A percentile compares a stretch with the other conserved stretches of the same genome.
Conservation (phyloP, 2,329 filamentous ascomycete genomes). For the Dactylella cylindrospora region DNA sequence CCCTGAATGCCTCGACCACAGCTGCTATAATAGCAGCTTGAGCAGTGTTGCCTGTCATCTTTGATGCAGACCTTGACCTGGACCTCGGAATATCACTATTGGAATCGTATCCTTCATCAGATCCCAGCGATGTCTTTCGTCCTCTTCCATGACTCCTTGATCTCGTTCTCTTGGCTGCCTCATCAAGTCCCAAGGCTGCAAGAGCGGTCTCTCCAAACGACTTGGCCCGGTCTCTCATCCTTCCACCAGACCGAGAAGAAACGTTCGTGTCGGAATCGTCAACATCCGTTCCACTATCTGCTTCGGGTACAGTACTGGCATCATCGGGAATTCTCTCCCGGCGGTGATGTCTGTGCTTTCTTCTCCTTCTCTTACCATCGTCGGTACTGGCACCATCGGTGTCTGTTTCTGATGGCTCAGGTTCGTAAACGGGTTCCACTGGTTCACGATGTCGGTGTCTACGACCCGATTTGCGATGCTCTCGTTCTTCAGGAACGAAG, state of each 20-base stretch:
- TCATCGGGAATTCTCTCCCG: slow-evolving; percentile 27
- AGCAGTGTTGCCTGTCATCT: slow-evolving; percentile 18
- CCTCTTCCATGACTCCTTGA: slow-evolving; percentile 21
- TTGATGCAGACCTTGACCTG: slow-evolving; percentile 19
- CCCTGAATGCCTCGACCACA: slow-evolving; percentile 34
- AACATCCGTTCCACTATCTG: slow-evolving; percentile 14
- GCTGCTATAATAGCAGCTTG: slow-evolving; percentile 38
- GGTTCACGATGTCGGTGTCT: slow-evolving; percentile 23
- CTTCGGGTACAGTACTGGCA: slow-evolving; percentile 12
- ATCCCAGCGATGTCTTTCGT: slow-evolving; percentile 9
- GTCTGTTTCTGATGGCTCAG: slow-evolving; percentile 13
- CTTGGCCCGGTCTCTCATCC: slow-evolving; percentile 27
- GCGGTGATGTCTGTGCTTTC: slow-evolving; percentile 19
- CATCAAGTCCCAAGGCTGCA: slow-evolving; percentile 25
- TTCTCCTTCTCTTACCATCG: slow-evolving; percentile 22
- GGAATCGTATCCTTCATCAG: slow-evolving; percentile 40
- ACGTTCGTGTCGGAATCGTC: slow-evolving; percentile 8
- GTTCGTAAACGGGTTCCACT: slow-evolving; percentile 11
- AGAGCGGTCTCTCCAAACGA: slow-evolving; percentile 31
- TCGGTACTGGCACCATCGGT: slow-evolving; percentile 20
- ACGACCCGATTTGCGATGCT: slow-evolving; percentile 21
- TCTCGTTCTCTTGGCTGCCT: slow-evolving; percentile 19
- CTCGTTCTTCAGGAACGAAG: slow-evolving; percentile 13
- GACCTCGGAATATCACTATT: slow-evolving; percentile 13
- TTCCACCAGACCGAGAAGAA: slow-evolving; percentile 13